These are phyloP conservation scores for Leptographium radiaticola DNA, from an alignment of 2,329 filamentous ascomycete species.

Conservation along the genomic window DNA sequence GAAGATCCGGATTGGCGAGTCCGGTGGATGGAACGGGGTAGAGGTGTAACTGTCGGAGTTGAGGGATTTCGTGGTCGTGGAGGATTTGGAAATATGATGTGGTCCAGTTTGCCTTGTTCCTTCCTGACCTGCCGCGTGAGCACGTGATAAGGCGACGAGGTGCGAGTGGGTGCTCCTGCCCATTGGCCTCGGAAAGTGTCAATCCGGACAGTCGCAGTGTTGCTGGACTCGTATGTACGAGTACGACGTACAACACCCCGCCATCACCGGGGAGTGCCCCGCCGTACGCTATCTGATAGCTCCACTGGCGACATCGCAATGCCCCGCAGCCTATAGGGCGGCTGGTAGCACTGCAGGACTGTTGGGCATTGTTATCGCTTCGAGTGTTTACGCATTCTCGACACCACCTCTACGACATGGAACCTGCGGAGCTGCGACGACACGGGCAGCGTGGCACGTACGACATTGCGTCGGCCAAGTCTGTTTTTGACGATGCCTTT, in stretches of 20 bases:
- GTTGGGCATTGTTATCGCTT: not conserved
- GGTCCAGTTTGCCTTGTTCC: no score
- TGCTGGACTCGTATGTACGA: no score
- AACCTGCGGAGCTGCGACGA: conserved; percentile 9
- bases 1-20: not conserved
- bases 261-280: not conserved
- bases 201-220: no score
- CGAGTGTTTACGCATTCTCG: not conserved
- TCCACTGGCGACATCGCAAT: not conserved
- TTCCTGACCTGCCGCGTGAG: no score
- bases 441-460: conserved; percentile 7
- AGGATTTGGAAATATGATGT: no score
- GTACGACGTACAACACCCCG: not conserved
- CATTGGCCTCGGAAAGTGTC: no score
- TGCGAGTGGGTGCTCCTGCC: no score
- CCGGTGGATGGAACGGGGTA: no score
- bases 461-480: conserved; percentile 7
- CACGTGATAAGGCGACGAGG: no score
- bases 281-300: not conserved
- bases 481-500: conserved; percentile 10
- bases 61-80: no score
- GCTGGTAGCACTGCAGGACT: not conserved
- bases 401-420: not conserved
- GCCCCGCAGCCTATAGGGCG: not conserved
- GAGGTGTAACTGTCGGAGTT: no score